A percentile compares a stretch with the other conserved stretches of the same genome.
Conservation (phyloP, 1,139 yeast species). For the Sporopachydermia cereana region DNA sequence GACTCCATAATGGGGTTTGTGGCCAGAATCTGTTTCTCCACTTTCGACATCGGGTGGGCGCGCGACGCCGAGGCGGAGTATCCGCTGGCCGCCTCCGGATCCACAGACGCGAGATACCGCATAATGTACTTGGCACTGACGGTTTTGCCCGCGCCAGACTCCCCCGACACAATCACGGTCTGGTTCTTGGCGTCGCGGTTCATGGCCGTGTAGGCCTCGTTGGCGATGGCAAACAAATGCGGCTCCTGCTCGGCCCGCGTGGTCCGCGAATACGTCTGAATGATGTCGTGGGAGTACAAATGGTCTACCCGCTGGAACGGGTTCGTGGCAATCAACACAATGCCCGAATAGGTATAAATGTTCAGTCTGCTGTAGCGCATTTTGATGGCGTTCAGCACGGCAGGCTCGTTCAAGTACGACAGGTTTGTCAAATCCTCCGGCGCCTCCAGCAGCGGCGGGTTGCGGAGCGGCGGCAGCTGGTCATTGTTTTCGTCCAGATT, state of each 20-base stretch:
- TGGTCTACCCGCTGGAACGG: slow-evolving; percentile 92
- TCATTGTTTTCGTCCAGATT: slow-evolving; percentile 33
- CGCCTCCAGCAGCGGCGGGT: slow-evolving; percentile 88
- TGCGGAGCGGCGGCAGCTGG: slow-evolving; percentile 71
- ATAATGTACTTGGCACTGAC: slow-evolving; percentile 94
- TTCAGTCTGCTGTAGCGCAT: slow-evolving; percentile 80
- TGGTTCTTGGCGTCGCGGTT: slow-evolving; percentile 74
- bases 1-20: slow-evolving; percentile 99
- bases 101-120: slow-evolving; percentile 96
- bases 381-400: slow-evolving; percentile 87
- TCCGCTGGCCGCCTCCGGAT: slow-evolving; percentile 28
- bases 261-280: slow-evolving; percentile 88
- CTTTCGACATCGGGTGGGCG: slow-evolving; percentile 71
- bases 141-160: slow-evolving; percentile 98
- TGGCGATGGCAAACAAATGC: slow-evolving; percentile 94
- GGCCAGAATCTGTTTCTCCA: slow-evolving; percentile 90
- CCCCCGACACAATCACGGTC: slow-evolving; percentile 95
- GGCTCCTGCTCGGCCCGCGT: slow-evolving; percentile 93
- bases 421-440: slow-evolving; percentile 90
- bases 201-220: slow-evolving; percentile 95
- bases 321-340: slow-evolving; percentile 90
- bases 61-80: slow-evolving; percentile 24
- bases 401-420: slow-evolving; percentile 91
- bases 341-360: slow-evolving; percentile 93
- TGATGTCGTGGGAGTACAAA: slow-evolving; percentile 80